Conservation (phyloP, 345 rosid genomes). For the Populus deltoides region DNA sequence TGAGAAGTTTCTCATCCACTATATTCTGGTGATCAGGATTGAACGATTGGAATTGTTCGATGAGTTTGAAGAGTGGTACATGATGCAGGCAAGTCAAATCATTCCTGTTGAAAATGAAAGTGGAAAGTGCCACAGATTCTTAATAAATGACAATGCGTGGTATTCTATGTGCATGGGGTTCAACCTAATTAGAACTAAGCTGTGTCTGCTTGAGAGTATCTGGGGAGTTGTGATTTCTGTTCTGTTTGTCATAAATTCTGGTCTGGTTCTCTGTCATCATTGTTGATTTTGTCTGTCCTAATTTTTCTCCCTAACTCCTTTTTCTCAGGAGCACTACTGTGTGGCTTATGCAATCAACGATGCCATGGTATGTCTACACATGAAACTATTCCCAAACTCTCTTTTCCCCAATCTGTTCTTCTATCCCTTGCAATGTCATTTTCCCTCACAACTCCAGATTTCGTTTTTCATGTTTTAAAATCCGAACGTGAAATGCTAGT, state of each 20-base stretch:
- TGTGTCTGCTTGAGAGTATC: slow-evolving; percentile 1
- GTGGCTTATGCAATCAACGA: slow-evolving; percentile 85
- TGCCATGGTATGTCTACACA: slow-evolving; percentile 56
- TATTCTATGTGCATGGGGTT: slow-evolving; percentile 6
- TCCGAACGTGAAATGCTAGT: too few relatives aligned
- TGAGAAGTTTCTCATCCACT: slow-evolving; percentile 21
- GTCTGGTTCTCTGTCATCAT: slow-evolving; percentile 2
- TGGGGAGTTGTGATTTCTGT: background rate
- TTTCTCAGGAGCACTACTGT: slow-evolving; percentile 80
- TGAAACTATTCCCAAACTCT: slow-evolving; percentile 1
- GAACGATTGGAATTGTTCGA: slow-evolving; percentile 89
- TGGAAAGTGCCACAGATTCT: slow-evolving; percentile 6
- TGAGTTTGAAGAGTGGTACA: slow-evolving; percentile 97
- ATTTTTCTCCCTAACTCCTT: slow-evolving; percentile 20
- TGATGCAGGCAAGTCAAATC: slow-evolving; percentile 92
- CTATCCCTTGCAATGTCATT: slow-evolving; percentile 11
- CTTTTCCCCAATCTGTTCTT: background rate
- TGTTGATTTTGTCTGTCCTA: background rate
- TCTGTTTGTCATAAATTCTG: slow-evolving; percentile 7
- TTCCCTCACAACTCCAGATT: background rate
- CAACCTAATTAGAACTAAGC: background rate
- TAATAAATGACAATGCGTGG: background rate
- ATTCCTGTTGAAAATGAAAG: slow-evolving; percentile 9
- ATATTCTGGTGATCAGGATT: slow-evolving; percentile 52
- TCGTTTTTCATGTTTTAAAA: too few relatives aligned